Percentiles rank a stretch among this genome's conserved stretches.
phyloP scores from a whole-genome alignment of 2,329 filamentous ascomycete species.

The Cryoendolithus antarcticus region DNA sequence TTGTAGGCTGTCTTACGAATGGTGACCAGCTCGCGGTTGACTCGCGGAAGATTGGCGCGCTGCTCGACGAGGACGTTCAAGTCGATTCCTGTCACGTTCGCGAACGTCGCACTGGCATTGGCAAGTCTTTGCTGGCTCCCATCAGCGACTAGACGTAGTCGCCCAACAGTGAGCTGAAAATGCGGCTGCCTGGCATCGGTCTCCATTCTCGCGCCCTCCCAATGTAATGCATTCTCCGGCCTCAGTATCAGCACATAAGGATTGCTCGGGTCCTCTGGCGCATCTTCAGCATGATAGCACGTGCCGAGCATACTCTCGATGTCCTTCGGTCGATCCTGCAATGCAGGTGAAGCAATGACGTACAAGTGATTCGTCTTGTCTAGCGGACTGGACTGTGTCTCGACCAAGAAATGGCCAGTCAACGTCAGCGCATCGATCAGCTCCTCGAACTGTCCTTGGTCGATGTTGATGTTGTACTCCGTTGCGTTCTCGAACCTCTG shows the following conservation, averaged over 20 bases:
- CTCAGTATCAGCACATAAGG: slow-evolving; percentile 77
- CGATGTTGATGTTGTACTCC: slow-evolving; percentile 77
- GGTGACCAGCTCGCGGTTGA: slow-evolving; percentile 81
- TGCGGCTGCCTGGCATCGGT: slow-evolving; percentile 63
- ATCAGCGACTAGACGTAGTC: slow-evolving; percentile 77
- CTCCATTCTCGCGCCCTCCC: slow-evolving; percentile 64
- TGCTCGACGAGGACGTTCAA: slow-evolving; percentile 85
- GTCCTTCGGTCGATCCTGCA: slow-evolving; percentile 64
- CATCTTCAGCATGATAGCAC: slow-evolving; percentile 57
- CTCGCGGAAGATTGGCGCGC: slow-evolving; percentile 81
- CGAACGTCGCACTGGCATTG: slow-evolving; percentile 68
- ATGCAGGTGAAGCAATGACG: slow-evolving; percentile 69
- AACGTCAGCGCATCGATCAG: slow-evolving; percentile 70
- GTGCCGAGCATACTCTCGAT: slow-evolving; percentile 78
- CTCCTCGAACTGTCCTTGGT: slow-evolving; percentile 55
- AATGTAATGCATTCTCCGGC: slow-evolving; percentile 65
- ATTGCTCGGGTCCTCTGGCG: slow-evolving; percentile 60
- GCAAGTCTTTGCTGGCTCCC: slow-evolving; percentile 68
- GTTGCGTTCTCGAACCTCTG: slow-evolving; percentile 94
- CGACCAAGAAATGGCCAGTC: slow-evolving; percentile 78
- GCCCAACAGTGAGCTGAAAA: slow-evolving; percentile 74
- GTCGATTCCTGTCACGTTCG: slow-evolving; percentile 69
- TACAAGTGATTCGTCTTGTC: slow-evolving; percentile 50
- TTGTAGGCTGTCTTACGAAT: slow-evolving; percentile 95
- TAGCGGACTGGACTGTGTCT: slow-evolving; percentile 40